phyloP scores from a whole-genome alignment of 768 basidiomycete species.

The Clathrus columnatus region DNA sequence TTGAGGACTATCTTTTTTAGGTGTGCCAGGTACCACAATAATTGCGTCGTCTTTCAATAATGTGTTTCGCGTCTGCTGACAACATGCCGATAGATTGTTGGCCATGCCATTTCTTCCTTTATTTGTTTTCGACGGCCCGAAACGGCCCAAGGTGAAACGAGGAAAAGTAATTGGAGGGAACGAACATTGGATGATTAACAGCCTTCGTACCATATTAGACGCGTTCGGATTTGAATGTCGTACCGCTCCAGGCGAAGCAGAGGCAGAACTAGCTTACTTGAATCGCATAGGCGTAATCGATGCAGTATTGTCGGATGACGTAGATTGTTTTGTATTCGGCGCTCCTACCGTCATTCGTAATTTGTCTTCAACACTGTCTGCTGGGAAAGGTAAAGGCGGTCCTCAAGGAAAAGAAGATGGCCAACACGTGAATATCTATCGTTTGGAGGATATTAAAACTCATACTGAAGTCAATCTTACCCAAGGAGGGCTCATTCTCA shows the following conservation, averaged over 20 bases:
- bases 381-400: conserved; percentile 46
- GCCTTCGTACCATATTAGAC: conserved; percentile 23
- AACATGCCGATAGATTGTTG: conserved; percentile 18
- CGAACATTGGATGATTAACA: conserved; percentile 24
- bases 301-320: conserved; percentile 85
- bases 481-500: conserved; percentile 63
- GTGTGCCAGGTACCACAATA: conserved; percentile 17
- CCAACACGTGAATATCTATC: conserved; percentile 46
- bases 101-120: conserved; percentile 20
- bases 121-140: conserved; percentile 24
- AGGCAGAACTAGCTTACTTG: conserved; percentile 85
- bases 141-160: conserved; percentile 27
- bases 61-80: background rate
- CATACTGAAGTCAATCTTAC: conserved; percentile 44
- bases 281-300: conserved; percentile 79
- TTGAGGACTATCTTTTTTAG: conserved; percentile 32
- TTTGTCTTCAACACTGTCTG: conserved; percentile 70
- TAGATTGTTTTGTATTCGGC: conserved; percentile 88
- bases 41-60: background rate
- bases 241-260: conserved; percentile 85
- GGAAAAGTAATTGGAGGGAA: conserved; percentile 25
- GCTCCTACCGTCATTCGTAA: conserved; percentile 79
- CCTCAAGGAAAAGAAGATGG: conserved; percentile 70
- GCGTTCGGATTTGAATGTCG: conserved; percentile 32
- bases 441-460: conserved; percentile 31